These are phyloP conservation scores for Populus davidiana DNA, from an alignment of 345 rosid species.

Conservation along the genomic window DNA sequence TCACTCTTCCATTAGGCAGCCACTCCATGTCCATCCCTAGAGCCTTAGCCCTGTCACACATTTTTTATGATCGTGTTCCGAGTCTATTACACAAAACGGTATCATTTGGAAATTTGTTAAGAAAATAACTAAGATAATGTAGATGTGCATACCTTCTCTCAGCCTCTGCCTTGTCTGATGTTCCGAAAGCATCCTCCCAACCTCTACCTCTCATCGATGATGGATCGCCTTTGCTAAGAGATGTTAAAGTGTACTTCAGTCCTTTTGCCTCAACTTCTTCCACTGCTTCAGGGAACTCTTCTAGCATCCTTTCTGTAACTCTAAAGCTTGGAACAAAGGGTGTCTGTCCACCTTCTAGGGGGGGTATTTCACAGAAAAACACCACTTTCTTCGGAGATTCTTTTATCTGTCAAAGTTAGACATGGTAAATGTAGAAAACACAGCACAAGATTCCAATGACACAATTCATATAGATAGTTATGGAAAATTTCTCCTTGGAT, in stretches of 20 bases:
- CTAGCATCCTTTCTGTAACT: constrained; percentile 53
- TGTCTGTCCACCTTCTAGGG: constrained; percentile 66
- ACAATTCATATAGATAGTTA: background rate
- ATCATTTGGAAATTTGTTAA: background rate
- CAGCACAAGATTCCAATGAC: too few relatives aligned
- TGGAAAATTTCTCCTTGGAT: background rate
- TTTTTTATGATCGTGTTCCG: background rate
- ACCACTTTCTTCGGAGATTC: constrained; percentile 47
- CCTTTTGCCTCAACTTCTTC: constrained; percentile 63
- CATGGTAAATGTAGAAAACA: too few relatives aligned
- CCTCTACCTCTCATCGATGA: constrained; percentile 66
- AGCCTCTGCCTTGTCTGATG: constrained; percentile 47
- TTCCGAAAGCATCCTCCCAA: constrained; percentile 62
- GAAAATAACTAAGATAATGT: background rate
- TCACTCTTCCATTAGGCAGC: constrained; percentile 50
- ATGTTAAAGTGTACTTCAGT: constrained; percentile 41
- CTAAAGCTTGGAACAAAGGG: constrained; percentile 71
- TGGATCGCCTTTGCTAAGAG: constrained; percentile 36
- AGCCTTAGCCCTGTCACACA: constrained; percentile 37
- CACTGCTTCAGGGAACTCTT: constrained; percentile 55
- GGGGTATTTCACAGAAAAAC: constrained; percentile 58
- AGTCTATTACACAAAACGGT: background rate
- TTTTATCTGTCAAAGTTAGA: constrained; percentile 33
- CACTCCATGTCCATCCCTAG: constrained; percentile 62
- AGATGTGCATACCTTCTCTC: constrained; percentile 36